Evolutionary conservation across 2,329 filamentous ascomycete species (phyloP).

Genomic region (Fusarium pilosicola): DNA sequence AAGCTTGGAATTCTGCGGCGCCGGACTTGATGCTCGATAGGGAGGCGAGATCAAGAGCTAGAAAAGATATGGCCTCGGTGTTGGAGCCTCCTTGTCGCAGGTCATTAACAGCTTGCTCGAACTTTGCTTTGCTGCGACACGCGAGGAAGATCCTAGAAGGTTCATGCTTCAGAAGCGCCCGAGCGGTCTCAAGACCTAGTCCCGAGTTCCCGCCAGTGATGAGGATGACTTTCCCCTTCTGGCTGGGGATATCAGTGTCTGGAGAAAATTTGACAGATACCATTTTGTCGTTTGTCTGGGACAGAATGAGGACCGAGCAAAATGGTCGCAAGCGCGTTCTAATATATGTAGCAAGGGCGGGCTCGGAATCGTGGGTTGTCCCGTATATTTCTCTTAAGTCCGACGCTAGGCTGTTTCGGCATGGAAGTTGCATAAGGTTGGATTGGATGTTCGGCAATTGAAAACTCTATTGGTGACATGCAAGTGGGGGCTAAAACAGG

Average conservation of each 20-base stretch:
- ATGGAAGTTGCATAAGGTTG: neutral
- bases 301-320: fast-evolving
- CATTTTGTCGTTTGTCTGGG: neutral
- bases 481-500: neutral
- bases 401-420: neutral
- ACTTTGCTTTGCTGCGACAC: constrained; percentile 8
- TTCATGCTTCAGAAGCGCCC: neutral
- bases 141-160: neutral
- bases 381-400: neutral
- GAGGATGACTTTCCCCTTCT: neutral
- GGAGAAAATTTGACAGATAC: neutral
- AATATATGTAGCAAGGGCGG: neutral
- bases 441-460: neutral
- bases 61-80: neutral
- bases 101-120: neutral
- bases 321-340: fast-evolving
- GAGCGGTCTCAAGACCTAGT: neutral
- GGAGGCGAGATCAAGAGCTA: neutral
- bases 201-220: constrained; percentile 12
- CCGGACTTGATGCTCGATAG: constrained; percentile 1
- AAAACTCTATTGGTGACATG: neutral
- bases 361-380: neutral
- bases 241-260: neutral
- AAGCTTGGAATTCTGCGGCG: neutral
- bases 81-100: neutral